Evolutionary conservation across 192 early-diverging fungal species (phyloP).

Genomic region (Coemansia sp.): DNA sequence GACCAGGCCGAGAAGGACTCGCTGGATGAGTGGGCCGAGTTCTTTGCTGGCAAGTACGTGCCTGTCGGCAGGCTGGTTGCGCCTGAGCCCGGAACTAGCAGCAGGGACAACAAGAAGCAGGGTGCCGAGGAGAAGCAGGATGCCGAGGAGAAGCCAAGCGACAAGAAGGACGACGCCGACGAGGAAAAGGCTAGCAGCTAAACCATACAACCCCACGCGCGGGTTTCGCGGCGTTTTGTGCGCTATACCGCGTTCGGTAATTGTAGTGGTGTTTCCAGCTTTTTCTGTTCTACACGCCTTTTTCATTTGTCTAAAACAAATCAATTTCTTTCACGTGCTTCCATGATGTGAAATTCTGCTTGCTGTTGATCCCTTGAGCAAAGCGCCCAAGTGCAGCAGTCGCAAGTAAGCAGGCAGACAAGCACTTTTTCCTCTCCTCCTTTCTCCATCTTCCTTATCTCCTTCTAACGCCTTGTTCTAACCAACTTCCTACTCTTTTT

Average conservation of each 20-base stretch:
- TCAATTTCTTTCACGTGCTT: too few relatives aligned
- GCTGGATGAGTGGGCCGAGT: constrained; percentile 75
- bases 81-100: constrained; percentile 2
- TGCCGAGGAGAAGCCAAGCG: constrained; percentile 1
- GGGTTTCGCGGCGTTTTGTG: too few relatives aligned
- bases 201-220: neutral
- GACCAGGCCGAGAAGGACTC: constrained; percentile 69
- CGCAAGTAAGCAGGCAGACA: too few relatives aligned
- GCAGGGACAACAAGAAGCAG: neutral
- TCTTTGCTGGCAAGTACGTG: constrained; percentile 81
- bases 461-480: too few relatives aligned
- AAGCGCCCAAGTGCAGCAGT: too few relatives aligned
- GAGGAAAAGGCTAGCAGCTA: constrained; percentile 14
- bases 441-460: neutral
- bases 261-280: too few relatives aligned
- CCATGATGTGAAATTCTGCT: too few relatives aligned
- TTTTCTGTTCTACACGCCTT: too few relatives aligned
- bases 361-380: too few relatives aligned
- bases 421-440: neutral
- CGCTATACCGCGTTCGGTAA: too few relatives aligned
- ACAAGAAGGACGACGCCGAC: neutral
- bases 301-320: too few relatives aligned
- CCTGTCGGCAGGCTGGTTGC: constrained; percentile 68
- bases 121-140: neutral
- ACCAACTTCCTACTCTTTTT: too few relatives aligned